Conservation (phyloP, 495 filamentous ascomycete genomes). For the Amorphotheca resinae region DNA sequence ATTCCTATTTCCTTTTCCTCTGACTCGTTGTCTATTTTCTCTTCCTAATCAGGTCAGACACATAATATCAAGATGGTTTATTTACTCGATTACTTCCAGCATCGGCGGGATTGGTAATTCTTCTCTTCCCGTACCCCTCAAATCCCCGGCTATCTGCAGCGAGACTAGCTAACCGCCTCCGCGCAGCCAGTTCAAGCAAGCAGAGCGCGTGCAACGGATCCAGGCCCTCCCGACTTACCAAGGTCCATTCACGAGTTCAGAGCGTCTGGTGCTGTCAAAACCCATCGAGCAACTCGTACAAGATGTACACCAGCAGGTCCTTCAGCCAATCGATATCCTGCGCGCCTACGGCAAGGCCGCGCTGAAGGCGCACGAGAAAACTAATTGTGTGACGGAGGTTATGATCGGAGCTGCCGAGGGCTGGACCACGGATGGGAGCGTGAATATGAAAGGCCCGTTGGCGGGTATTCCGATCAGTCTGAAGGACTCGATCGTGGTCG, state of each 20-base stretch:
- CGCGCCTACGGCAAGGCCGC: slow-evolving; percentile 85
- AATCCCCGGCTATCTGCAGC: not conserved
- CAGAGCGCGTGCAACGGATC: slow-evolving; percentile 57
- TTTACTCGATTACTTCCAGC: slow-evolving; percentile 46
- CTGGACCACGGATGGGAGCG: slow-evolving; percentile 47
- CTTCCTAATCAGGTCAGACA: not conserved
- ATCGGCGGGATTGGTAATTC: slow-evolving; percentile 45
- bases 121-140: too few relatives aligned
- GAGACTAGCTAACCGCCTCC: slow-evolving; percentile 9
- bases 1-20: not conserved
- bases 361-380: slow-evolving; percentile 70
- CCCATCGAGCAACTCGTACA: slow-evolving; percentile 68
- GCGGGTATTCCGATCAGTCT: slow-evolving; percentile 83
- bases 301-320: slow-evolving; percentile 56
- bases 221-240: slow-evolving; percentile 54
- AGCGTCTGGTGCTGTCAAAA: slow-evolving; percentile 54
- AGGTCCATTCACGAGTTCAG: slow-evolving; percentile 41
- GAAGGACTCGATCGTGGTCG: slow-evolving; percentile 79
- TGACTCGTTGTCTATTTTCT: not conserved
- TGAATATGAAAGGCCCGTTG: slow-evolving; percentile 72
- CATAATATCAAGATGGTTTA: slow-evolving; percentile 31
- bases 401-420: slow-evolving; percentile 66
- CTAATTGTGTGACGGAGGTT: slow-evolving; percentile 87
- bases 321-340: slow-evolving; percentile 61
- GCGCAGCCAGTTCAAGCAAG: slow-evolving; percentile 64